Evolutionary conservation across 257 asterid genomes (phyloP), one percentile per base, ranked within the genome.

Genomic region (Petunia secreta): DNA sequence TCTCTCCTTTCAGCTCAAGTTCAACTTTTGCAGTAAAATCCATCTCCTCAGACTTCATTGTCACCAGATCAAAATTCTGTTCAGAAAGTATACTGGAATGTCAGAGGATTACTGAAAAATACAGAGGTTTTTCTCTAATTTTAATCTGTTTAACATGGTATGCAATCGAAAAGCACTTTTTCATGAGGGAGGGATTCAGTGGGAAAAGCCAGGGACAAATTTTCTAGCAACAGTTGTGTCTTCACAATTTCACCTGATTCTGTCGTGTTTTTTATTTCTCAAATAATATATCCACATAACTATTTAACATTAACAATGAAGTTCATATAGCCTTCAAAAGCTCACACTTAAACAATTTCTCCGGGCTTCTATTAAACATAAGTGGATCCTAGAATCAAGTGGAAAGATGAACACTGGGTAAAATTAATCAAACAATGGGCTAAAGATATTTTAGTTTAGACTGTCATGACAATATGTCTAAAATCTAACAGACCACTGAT

Each of bases 11-110:
- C 6, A 88, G 89, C 66, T 86, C 87, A 80, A 95, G 86, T 88
- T 92, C 97, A 44, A 92, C 89, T 80, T 77, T 83, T 13, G 98
- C 86, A 36, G 99, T 93, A 80, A 95, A 93, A 78, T 93, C 97
- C 97, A 95, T 91, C 67, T 93, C 91, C 63, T 89, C 89, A 11
- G 86, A 79, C 83, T 90, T 92, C 99, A 95, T 91, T 6, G 96
- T 90, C 75, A 86, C 84, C 89, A 95, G 88, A 90, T 95, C 99
- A 80, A 95, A 95, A 63, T 89, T 57, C 99, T 95, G 96, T 71
- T 48, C 77, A 71, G 41, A 67, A 67, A 25, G 44, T 71, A 50
- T 34, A 71, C 43, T 10, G 48, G 34, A 44, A 71, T 50, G 77
- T 71, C 62, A 71, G 62, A 1, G 2, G 50, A 50, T 34, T 50